A percentile compares a stretch with the other conserved stretches of the same genome.
Evolutionary conservation across 305 asterid species (phyloP).

Genomic region (Rubia tinctorum): DNA sequence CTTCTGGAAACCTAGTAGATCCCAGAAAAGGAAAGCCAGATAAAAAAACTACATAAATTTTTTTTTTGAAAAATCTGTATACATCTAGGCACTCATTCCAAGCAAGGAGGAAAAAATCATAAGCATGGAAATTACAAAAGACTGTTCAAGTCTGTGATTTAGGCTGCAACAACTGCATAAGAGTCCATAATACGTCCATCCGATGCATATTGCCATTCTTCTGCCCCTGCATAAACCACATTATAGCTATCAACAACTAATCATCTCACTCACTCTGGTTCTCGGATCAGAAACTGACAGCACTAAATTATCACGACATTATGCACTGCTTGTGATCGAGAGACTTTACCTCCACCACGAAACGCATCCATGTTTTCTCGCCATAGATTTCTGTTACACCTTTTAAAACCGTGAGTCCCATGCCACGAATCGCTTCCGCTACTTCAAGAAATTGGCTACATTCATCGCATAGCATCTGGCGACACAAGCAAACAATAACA

Average conservation of each 20-base stretch:
- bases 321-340: no score
- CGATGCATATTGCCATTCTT: conserved; percentile 77
- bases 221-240: conserved; percentile 36
- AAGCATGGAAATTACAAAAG: background rate
- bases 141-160: conserved; percentile 23
- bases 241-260: conserved; percentile 15
- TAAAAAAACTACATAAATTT: background rate
- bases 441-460: conserved; percentile 76
- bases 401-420: conserved; percentile 77
- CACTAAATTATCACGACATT: no score
- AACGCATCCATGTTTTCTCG: conserved; percentile 75
- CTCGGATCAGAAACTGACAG: no score
- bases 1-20: background rate
- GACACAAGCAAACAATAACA: conserved; percentile 20
- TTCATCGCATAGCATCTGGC: conserved; percentile 77
- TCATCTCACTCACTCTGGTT: no score
- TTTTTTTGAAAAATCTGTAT: background rate
- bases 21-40: background rate
- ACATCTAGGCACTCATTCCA: conserved; percentile 10
- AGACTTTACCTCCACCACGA: conserved; percentile 81
- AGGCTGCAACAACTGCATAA: conserved; percentile 86
- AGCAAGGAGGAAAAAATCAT: background rate
- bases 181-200: conserved; percentile 90
- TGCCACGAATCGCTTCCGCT: conserved; percentile 80
- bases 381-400: conserved; percentile 76